Base-by-base conservation (phyloP, 225 moss, liverwort and hornwort genomes). In the Anthoceros angustus region DNA sequence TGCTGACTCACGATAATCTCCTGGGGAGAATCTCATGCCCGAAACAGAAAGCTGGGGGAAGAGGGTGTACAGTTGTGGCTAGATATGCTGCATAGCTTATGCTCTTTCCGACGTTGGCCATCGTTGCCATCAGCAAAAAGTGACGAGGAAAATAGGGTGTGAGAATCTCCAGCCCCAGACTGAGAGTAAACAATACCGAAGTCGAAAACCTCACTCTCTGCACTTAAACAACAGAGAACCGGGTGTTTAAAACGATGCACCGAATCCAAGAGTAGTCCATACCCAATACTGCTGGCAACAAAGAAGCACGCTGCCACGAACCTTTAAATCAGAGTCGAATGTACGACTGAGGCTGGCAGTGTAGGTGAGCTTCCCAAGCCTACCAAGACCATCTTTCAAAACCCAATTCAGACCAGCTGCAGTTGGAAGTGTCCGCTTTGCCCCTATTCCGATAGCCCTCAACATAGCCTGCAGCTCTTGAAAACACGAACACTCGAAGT, bases 381-480 rank as follows among this genome's bases (percentile, higher is more conserved):
- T 84, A 32, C 94, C 94, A 66, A 94, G 75, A 66, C 94, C 94
- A 78, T 94, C 94, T 75, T 90, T 94, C 68, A 94, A 75, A 39
- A 94, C 87, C 94, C 94, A 94, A 62, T 90, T 94, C 79, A 94
- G 72, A 61, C 84, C 87, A 66, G 94, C 90, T 70, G 94, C 90
- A 69, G 90, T 80, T 72, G 94, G 94, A 70, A 94, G 78, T 64
- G 83, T 81, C 65, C 81, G 84, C 71, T 76, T 85, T 43, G 90
- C 94, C 70, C 94, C 94, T 64, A 94, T 70, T 74, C 94, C 94
- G 64, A 94, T 79, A 64, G 94, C 94, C 81, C 80, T 86, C 64
- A 94, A 80, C 94, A 94, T 94, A 68, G 93, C 95, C 95, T 91
- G 84, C 66, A 66, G 40, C 65, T 73, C 63, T 65, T 71, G 25